phyloP scores from a whole-genome alignment of 805 yeast genomes.

The Candida chauliodis region DNA sequence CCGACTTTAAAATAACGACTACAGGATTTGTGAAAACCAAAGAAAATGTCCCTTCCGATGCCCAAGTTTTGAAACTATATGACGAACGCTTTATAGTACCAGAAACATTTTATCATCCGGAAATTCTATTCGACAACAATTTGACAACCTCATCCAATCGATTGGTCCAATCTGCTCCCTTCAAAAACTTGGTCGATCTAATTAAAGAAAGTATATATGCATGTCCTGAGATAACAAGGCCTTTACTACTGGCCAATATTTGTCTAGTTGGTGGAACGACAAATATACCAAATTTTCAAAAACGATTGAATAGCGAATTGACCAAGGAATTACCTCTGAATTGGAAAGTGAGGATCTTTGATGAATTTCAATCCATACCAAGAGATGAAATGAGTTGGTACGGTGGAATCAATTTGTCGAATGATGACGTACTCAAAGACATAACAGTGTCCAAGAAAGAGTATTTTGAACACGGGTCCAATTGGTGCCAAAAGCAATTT shows the following conservation, averaged over 20 bases:
- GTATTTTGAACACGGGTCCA: constrained; percentile 80
- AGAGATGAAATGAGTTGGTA: constrained; percentile 32
- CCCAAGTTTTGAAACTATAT: constrained; percentile 62
- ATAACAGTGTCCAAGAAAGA: constrained; percentile 72
- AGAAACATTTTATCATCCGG: constrained; percentile 84
- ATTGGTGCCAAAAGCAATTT: constrained; percentile 51
- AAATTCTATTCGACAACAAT: constrained; percentile 45
- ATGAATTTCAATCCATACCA: constrained; percentile 5
- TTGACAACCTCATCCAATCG: constrained; percentile 23
- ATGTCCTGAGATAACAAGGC: constrained; percentile 70
- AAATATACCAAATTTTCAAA: constrained; percentile 61
- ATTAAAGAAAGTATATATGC: constrained; percentile 64
- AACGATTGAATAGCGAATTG: constrained; percentile 58
- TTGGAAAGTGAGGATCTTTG: constrained; percentile 55
- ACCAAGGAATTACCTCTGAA: constrained; percentile 68
- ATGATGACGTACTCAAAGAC: constrained; percentile 43
- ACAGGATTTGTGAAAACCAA: constrained; percentile 58
- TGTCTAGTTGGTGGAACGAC: constrained; percentile 81
- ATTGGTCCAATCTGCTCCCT: constrained; percentile 43
- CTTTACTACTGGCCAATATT: constrained; percentile 76
- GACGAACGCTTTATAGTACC: constrained; percentile 91
- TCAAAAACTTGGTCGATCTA: constrained; percentile 74
- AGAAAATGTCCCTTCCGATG: constrained; percentile 36
- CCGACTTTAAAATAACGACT: constrained; percentile 79
- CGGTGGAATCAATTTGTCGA: constrained; percentile 31